Evolutionary conservation across 2,329 filamentous ascomycete genomes (phyloP), one percentile per base, ranked within the genome.

Genomic region (Epichloe uncinata): DNA sequence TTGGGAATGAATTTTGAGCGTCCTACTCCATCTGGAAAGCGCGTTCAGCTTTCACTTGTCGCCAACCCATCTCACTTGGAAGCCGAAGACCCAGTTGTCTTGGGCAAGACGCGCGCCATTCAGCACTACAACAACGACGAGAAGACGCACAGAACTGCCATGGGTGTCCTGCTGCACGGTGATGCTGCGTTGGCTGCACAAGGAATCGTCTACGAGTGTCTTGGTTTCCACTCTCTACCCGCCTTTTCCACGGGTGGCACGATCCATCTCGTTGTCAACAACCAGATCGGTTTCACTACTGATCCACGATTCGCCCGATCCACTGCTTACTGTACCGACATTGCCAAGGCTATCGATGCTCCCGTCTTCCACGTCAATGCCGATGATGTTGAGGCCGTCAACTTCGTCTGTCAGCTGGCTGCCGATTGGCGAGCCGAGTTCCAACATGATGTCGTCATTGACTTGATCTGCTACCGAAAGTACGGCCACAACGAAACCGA

Each of bases 1-100:
- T 75, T 98, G 62, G 93, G 93, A 65, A 98, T 98, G 93, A 98
- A 98, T 77, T 98, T 98, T 60, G 93, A 98, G 75, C 88, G 93
- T 55, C 93, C 93, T 49, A 98, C 93, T 9, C 93, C 93, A 52
- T 97, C 91, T 42, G 93, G 93, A 61, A 97, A 97, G 80, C 93
- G 93, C 56, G 93, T 98, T n/a, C 93, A 98, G 74, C 82, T 98
- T 49, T 98, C 93, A 54, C 81, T 98, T 47, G 93, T 98, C 53
- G 93, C 93, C 72, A 98, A 98, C 70, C 93, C 93, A 38, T 98
- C 93, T 50, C 93, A 98, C 77, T 74, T 98, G 63, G 93, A 98
- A 72, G 93, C 93, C 46, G 93, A 98, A 70, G 93, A 98, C 66
- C 93, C 93, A 8, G 93, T 98, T 54, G 93, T 98, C 46, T 79